Base-by-base conservation (phyloP, 2,329 filamentous ascomycete genomes). In the Arthrobotrys musiformis region DNA sequence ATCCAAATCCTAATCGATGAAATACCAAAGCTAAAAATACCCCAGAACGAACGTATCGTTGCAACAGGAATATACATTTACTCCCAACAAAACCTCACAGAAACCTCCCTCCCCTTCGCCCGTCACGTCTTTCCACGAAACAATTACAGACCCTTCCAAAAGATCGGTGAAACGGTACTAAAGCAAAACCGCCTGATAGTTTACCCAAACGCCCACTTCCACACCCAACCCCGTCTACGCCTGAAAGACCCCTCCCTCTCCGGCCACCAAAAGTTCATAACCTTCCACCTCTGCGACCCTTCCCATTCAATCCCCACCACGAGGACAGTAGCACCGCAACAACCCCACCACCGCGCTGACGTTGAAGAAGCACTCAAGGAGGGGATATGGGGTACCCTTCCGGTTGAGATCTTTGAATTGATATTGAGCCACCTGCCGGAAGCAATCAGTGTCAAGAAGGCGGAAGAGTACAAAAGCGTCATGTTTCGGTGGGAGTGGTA, bases 61-160 rank as follows among this genome's bases (percentile, higher is more conserved):
- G 88, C 89, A 0, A 89, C 88, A 0, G 87, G 89, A 0, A 83
- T 91, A 17, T 90, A 89, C 82, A 89, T 90, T 81, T 88, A 88
- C 79, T 87, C 90, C 77, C 83, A 81, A 52, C 85, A 89, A 0
- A 92, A 92, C 81, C 86, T 91, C 61, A 87, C 86, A 0, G 84
- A 86, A 0, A 85, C 84, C 58, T 80, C 83, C 2, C 89, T 91
- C 80, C 86, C 85, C 9, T 86, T 79, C 4, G 84, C 91, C 4
- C 15, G 40, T 8, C 5, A 35, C 30, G 30, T 35, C 11, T 11
- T 35, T 35, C 30, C 30, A 35, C 5, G 11, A 35, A 35, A 11
- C 15, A 5, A 19, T 17, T 42, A 5, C n/a, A 4, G 17, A 33
- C 0, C 7, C 19, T 30, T 30, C 26, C 48, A 33, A 30, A 1